phyloP scores from a whole-genome alignment of 2,329 filamentous ascomycete species.

The Dactylella cylindrospora region DNA sequence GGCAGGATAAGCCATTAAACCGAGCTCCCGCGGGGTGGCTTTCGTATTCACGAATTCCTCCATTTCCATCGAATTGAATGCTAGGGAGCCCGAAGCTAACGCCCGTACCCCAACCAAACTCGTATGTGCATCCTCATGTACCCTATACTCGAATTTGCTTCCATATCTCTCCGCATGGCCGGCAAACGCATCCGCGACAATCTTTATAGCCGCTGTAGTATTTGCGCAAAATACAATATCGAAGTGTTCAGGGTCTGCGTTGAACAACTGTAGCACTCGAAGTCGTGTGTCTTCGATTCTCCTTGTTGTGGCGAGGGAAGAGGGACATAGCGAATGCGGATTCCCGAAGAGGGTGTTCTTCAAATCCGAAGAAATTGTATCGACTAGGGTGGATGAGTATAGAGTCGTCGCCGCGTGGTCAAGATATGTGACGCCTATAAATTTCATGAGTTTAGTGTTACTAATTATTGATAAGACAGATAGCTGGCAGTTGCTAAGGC shows the following conservation, averaged over 20 bases:
- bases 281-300: conserved; percentile 61
- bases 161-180: conserved; percentile 50
- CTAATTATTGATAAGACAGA: conserved; percentile 2
- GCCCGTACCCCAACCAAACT: conserved; percentile 71
- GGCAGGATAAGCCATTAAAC: conserved; percentile 78
- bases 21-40: conserved; percentile 50
- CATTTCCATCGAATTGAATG: conserved; percentile 68
- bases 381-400: conserved; percentile 62
- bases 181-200: conserved; percentile 62
- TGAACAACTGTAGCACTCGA: conserved; percentile 61
- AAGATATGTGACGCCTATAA: conserved; percentile 55
- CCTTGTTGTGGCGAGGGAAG: conserved; percentile 61
- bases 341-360: conserved; percentile 65
- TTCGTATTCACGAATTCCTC: conserved; percentile 62
- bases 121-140: conserved; percentile 64
- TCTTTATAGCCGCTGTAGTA: conserved; percentile 64
- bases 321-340: conserved; percentile 66
- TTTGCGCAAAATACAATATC: conserved; percentile 66
- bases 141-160: conserved; percentile 61
- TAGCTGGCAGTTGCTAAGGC: background rate
- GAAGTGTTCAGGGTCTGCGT: conserved; percentile 62
- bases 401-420: conserved; percentile 63
- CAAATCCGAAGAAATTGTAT: conserved; percentile 61
- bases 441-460: conserved; percentile 23
- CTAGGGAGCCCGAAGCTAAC: conserved; percentile 65